These are phyloP conservation scores for Cladochytrium replicatum DNA, from an alignment of 192 early-diverging fungal species.

Conservation along the genomic window DNA sequence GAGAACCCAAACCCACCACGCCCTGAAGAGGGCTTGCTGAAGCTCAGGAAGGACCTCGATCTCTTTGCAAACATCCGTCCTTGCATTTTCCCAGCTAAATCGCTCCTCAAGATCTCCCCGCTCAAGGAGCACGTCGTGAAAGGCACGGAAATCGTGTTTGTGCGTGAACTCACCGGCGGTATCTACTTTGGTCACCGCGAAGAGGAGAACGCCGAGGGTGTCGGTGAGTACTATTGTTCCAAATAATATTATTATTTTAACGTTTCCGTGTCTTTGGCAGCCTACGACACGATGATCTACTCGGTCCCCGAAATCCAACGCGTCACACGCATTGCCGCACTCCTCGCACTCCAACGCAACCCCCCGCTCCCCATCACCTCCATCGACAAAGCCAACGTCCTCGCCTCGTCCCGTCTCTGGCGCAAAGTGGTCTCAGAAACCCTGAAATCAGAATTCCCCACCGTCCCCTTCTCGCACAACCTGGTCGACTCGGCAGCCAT, in stretches of 20 bases:
- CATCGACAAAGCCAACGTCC: constrained; percentile 98
- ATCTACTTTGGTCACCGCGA: constrained; percentile 94
- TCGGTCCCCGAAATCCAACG: constrained; percentile 82
- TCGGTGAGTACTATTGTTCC: constrained; percentile 31
- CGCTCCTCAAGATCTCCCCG: constrained; percentile 74
- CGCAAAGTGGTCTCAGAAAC: constrained; percentile 86
- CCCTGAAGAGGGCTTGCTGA: constrained; percentile 89
- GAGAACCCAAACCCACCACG: constrained; percentile 68
- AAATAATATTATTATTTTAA: neutral
- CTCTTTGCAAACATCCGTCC: constrained; percentile 96
- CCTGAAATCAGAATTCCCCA: constrained; percentile 80
- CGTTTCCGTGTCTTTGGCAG: constrained; percentile 29
- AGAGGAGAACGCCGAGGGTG: constrained; percentile 73
- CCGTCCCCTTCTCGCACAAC: constrained; percentile 77
- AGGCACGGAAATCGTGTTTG: constrained; percentile 83
- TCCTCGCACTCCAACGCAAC: constrained; percentile 63
- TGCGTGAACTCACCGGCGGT: constrained; percentile 93
- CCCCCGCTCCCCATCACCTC: constrained; percentile 86
- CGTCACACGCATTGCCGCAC: constrained; percentile 88
- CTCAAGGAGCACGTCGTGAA: constrained; percentile 84
- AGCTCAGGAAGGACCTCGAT: constrained; percentile 83
- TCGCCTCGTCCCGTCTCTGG: constrained; percentile 97
- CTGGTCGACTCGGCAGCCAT: constrained; percentile 96
- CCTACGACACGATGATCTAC: constrained; percentile 93
- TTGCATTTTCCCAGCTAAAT: constrained; percentile 79